Conservation (phyloP, 2,329 filamentous ascomycete genomes). For the Penicillium sp. region DNA sequence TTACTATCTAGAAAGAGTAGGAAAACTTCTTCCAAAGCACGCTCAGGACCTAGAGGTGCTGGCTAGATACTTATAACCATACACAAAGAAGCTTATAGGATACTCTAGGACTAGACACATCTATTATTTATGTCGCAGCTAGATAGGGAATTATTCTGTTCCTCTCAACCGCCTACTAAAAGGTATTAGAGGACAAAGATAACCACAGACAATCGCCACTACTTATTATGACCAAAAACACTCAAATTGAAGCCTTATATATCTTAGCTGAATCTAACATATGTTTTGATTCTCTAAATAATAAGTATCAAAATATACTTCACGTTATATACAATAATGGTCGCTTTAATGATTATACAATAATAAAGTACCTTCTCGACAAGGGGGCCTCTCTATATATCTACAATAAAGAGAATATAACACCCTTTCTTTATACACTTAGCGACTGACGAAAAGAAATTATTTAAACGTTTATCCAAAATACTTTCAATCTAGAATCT, state of each 20-base stretch:
- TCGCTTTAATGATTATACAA: slow-evolving; percentile 2
- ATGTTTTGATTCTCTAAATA: slow-evolving; percentile 7
- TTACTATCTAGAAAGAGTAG: slow-evolving; percentile 8
- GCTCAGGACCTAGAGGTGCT: neutral
- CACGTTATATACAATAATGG: slow-evolving; percentile 12
- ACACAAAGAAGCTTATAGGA: neutral
- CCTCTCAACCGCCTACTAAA: neutral
- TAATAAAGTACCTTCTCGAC: slow-evolving; percentile 11
- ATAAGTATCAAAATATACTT: slow-evolving; percentile 13
- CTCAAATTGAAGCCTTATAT: slow-evolving; percentile 10
- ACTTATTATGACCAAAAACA: slow-evolving; percentile 5
- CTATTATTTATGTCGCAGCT: slow-evolving; percentile 16
- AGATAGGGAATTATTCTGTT: slow-evolving; percentile 11
- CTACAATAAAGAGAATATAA: slow-evolving; percentile 20
- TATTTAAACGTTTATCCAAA: slow-evolving; percentile 13
- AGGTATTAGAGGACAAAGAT: slow-evolving; percentile 9
- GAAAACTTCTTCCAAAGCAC: slow-evolving; percentile 4
- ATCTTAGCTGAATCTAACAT: slow-evolving; percentile 10
- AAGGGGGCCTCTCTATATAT: slow-evolving; percentile 14
- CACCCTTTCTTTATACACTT: slow-evolving; percentile 20
- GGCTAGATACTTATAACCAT: slow-evolving; percentile 11
- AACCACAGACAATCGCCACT: slow-evolving; percentile 6
- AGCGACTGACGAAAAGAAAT: slow-evolving; percentile 5
- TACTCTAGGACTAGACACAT: neutral
- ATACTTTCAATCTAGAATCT: slow-evolving; percentile 13